Base-by-base conservation (phyloP, 129 eudicot genomes). In the Gnaphalium uliginosum region DNA sequence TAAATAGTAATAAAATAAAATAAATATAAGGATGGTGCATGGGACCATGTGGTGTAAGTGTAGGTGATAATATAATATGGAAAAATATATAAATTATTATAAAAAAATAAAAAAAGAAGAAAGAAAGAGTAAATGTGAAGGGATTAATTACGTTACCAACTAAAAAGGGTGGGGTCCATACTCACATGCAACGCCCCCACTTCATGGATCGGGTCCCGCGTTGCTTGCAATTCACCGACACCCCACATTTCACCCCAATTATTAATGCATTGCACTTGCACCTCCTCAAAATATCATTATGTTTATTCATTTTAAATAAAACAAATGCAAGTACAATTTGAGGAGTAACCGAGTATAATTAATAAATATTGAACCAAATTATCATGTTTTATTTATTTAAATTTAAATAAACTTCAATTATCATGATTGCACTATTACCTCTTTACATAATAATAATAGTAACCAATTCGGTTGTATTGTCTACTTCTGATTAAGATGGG, bases 191-290 rank as follows among this genome's bases (percentile, higher is more conserved):
- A 17, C 26, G 58, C 73, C 78, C 77, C 75, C 78, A 51, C 83
- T 63, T 64, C 83, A 79, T 72, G 83, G 83, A 79, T 53, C 83
- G 83, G 78, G 74, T 79, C 78, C 78, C 72, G 66, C 73, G 35
- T 8, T 69, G 76, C 35, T 51, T 30, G 58, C 43, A 53, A 48
- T 62, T 71, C 78, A 79, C 82, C 82, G 82, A 79, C 82, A 79
- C 48, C 78, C 59, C 83, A 79, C 83, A 72, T 79, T 79, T 51
- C 68, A 14, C 33, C 41, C 60, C 61, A 79, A 79, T 79, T 72
- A 79, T 79, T 79, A 64, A n/a, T 71, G 14, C 48, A 37, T 2
- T 43, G 18, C 17, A 43, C 4, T 43, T 43, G 17, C 41, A 30
- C 41, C 27, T n/a, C 39, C 51, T 33, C 9, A 21, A 19, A 19